Base-by-base conservation (phyloP, 1,139 yeast genomes). In the Hyphopichia fennica region DNA sequence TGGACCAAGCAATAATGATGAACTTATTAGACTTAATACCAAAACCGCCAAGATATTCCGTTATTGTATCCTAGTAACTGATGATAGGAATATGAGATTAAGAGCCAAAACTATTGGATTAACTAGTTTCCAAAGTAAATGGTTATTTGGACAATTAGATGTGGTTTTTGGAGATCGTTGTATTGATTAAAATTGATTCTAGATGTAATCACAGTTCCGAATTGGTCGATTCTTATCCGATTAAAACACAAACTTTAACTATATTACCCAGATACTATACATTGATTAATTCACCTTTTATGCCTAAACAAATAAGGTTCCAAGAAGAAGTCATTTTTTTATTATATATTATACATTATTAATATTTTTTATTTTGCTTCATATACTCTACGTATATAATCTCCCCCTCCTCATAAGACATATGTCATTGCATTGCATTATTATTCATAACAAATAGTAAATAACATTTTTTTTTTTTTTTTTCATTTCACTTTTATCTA, bases 1-100 rank as follows among this genome's bases (percentile, higher is more conserved):
- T 25, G 42, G 47, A 4, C 34, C 41, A 9, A 34, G 30, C 11
- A 35, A 37, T 20, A 19, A 25, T 9, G 35, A 31, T 18, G 38
- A 35, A 10, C 4, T 20, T 14, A 25, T 54, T 10, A 52, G 60
- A 4, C 57, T 72, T 40, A 68, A 64, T 45, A 52, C 67, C 30
- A 63, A 64, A 41, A 42, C 63, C 37, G 73, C 82, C 14, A 62
- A 65, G 41, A 53, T 58, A 38, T 77, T 82, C 59, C 66, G 75
- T 43, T 82, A 81, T 55, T 79, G 84, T 52, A 73, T 84, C 20
- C 63, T 86, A 40, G 77, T 86, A 33, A 82, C 90, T 4, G 93
- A 85, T 58, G 93, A 86, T 58, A 68, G 84, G 44, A 84, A 82
- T 49, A 82, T 85, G 87, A 68, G 86, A 48, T 62, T 81, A 37